A percentile compares a stretch with the other conserved stretches of the same genome.
Evolutionary conservation across 495 filamentous ascomycete species (phyloP).

Genomic region (Tuber microsphaerosporum): DNA sequence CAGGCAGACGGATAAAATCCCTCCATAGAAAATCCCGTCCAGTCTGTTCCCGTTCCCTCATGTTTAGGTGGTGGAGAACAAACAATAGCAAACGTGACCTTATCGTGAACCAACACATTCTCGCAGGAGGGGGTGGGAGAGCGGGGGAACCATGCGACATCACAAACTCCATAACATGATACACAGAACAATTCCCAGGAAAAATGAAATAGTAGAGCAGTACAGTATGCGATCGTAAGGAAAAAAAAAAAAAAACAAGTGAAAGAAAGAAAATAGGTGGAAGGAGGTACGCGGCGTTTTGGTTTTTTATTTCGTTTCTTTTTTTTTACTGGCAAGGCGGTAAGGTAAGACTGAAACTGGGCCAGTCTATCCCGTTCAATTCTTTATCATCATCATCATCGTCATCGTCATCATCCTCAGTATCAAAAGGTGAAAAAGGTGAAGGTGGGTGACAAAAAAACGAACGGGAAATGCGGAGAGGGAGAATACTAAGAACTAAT

Average conservation of each 20-base stretch:
- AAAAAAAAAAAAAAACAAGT: not conserved
- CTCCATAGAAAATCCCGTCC: not conserved
- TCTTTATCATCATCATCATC: not conserved
- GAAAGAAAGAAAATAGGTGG: not conserved
- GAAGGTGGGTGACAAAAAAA: not conserved
- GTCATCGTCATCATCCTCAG: not conserved
- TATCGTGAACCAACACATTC: not conserved
- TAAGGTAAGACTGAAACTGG: not conserved
- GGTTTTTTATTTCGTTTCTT: not conserved
- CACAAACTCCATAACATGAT: not conserved
- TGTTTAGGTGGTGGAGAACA: not conserved
- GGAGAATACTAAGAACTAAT: not conserved
- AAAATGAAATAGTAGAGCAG: not conserved
- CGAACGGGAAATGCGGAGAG: not conserved
- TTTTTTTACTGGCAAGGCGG: not conserved
- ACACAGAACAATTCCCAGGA: not conserved
- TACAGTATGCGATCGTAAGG: not conserved
- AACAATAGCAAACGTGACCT: not conserved
- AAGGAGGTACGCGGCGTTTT: not conserved
- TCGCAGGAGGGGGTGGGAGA: not conserved
- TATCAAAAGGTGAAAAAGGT: not conserved
- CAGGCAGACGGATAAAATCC: not conserved
- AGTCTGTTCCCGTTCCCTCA: not conserved
- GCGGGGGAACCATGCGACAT: not conserved
- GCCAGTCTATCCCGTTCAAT: not conserved